Base-by-base conservation (phyloP, 495 filamentous ascomycete species). In the Aspergillus nidulans region DNA sequence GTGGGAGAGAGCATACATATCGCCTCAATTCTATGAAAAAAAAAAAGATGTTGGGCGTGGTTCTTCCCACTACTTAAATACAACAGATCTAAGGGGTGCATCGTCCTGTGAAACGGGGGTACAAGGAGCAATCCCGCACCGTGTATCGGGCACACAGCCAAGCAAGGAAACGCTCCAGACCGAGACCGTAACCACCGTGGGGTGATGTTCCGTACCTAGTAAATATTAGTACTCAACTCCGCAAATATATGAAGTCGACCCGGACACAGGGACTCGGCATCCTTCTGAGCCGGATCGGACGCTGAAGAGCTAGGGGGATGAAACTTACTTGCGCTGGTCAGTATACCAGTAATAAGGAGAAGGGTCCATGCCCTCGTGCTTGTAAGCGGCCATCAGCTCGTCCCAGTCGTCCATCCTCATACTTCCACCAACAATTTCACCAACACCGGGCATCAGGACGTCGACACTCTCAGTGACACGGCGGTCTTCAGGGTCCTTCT, bases 341-440 rank as follows among this genome's bases (percentile, higher is more conserved):
- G 91, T 97, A 77, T 96, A 99, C 94, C 94, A 98, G 81, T 95
- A 98, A 73, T 98, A 98, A 13, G 88, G 85, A 66, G 83, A 83
- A 24, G 88, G 83, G 47, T 86, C 84, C 65, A 98, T 96, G 44
- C 85, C 88, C 68, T 95, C 87, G 56, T 88, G 81, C 73, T 88
- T 83, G 71, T 95, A 97, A 5, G 89, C 94, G 40, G 76, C 84
- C 76, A 97, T 86, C 62, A 97, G 69, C 76, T 97, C 91, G n/a
- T 95, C 86, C 62, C 91, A 90, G 59, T 89, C 83, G 53, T 91
- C 82, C 82, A 97, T 96, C 67, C 94, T 89, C 92, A 97, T 97
- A 68, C 85, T 90, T 3, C 92, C 95, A 48, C 94, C 94, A 6
- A 97, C 90, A 59, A 99, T 97, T 74, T 99, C 94, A 54, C 94